Conservation (phyloP, 768 basidiomycete genomes). For the Calvatia gigantea region DNA sequence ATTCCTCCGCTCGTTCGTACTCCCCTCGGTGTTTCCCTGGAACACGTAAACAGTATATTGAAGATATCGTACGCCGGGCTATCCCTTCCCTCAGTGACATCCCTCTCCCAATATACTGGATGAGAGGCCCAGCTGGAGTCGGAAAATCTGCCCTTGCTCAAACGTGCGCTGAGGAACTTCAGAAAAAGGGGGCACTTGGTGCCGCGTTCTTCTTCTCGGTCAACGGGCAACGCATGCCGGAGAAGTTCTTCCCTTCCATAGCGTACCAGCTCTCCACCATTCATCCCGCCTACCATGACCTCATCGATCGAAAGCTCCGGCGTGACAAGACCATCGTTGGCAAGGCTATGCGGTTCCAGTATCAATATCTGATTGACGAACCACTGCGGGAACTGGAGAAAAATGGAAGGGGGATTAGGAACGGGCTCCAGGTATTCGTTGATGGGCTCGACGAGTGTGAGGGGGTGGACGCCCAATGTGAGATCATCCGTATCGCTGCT, state of each 20-base stretch:
- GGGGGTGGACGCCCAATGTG: neutral
- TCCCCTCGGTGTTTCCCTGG: no score
- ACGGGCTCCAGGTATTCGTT: neutral
- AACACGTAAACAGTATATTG: no score
- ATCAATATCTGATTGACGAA: neutral
- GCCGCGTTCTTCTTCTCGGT: constrained; percentile 8
- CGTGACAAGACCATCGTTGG: neutral
- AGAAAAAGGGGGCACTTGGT: neutral
- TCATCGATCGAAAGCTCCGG: neutral
- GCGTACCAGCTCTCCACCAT: constrained; percentile 3
- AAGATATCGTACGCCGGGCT: no score
- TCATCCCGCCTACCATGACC: neutral
- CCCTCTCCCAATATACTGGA: no score
- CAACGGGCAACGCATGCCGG: neutral
- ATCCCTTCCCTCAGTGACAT: no score
- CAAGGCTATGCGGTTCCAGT: neutral
- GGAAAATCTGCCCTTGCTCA: neutral
- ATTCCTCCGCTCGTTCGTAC: no score
- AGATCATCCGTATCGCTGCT: neutral
- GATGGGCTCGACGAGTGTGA: neutral
- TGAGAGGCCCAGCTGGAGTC: no score
- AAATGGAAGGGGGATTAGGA: neutral
- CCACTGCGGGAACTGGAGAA: neutral
- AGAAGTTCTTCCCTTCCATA: neutral
- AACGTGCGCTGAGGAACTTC: neutral